Conservation (phyloP, 1,139 yeast genomes). For the Yamadazyma jaroonii region DNA sequence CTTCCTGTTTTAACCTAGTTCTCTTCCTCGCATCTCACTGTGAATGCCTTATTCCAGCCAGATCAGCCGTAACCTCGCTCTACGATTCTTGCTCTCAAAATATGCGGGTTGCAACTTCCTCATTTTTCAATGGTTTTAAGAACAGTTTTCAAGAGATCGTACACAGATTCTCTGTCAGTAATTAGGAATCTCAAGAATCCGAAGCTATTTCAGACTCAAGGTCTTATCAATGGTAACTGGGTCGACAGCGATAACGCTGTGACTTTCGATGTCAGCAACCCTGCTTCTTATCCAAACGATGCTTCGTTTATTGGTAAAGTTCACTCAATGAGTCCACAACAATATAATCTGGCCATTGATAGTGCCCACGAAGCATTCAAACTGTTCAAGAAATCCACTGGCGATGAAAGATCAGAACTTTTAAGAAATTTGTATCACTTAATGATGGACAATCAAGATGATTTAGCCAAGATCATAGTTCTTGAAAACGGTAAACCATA, state of each 20-base stretch:
- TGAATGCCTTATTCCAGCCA: no score
- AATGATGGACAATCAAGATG: conserved; percentile 65
- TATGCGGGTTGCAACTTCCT: conserved; percentile 5
- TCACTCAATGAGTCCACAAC: conserved; percentile 31
- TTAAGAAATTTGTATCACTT: conserved; percentile 45
- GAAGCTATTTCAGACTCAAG: conserved; percentile 26
- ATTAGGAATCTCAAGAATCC: conserved; percentile 11
- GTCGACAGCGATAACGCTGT: conserved; percentile 21
- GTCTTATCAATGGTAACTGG: conserved; percentile 47
- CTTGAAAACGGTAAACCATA: conserved; percentile 85
- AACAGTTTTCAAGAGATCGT: conserved; percentile 5
- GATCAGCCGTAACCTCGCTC: no score
- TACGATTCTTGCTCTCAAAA: background rate
- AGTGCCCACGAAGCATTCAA: conserved; percentile 37
- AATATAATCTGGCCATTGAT: conserved; percentile 37
- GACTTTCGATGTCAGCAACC: conserved; percentile 44
- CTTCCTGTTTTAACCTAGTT: no score
- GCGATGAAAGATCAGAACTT: conserved; percentile 37
- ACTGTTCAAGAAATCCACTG: conserved; percentile 35
- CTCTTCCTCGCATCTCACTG: no score
- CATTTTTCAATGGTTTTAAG: background rate
- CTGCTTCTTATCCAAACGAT: conserved; percentile 32
- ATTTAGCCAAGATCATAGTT: conserved; percentile 68
- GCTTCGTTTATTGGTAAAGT: conserved; percentile 36
- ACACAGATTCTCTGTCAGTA: conserved; percentile 7